Evolutionary conservation across 2,329 filamentous ascomycete species (phyloP), one percentile per base, ranked within the genome.

Genomic region (Exophiala aquamarina): DNA sequence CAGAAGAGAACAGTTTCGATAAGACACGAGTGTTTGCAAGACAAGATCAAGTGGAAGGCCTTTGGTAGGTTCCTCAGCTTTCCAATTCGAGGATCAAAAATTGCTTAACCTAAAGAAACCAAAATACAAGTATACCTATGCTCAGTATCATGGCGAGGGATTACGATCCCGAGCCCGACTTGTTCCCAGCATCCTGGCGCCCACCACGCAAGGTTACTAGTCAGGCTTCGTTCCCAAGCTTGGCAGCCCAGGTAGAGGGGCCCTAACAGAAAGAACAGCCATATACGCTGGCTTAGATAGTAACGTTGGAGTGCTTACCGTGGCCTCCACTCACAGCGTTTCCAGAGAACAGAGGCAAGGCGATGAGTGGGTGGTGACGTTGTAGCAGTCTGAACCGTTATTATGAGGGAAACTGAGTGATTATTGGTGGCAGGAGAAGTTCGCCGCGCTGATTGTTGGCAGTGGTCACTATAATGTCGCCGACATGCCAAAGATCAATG

Each of bases 381-480:
- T 67, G 10, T 58, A 64, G 2, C 51, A 56, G 23, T 47, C 48
- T 1, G 46, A 40, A 13, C 46, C 38, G 13, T 26, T 49, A 13
- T 17, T 15, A 13, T 23, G 33, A 6, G 50, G 39, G 6, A 41
- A 41, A 10, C 37, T 31, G 1, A 56, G 50, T 2, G 46, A 49
- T 21, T 49, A 43, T 37, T 49, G 46, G 67, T 68, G 65, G 69
- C 49, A 61, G 15, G 63, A 73, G 52, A 57, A 49, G 0, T 79
- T 77, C 52, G 75, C 79, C 52, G 67, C 70, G 0, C 67, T 79
- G 1, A 63, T 79, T 2, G 68, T 78, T 15, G 76, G 75, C 11
- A 73, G 70, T 1, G 76, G 76, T 1, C 76, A 79, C 57, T 79
- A 79, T 40, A 75, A 78, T 48, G 70, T 73, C 1, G 65, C 70